Conservation (phyloP, 2,329 filamentous ascomycete species). For the Arthrobotrys sinensis region DNA sequence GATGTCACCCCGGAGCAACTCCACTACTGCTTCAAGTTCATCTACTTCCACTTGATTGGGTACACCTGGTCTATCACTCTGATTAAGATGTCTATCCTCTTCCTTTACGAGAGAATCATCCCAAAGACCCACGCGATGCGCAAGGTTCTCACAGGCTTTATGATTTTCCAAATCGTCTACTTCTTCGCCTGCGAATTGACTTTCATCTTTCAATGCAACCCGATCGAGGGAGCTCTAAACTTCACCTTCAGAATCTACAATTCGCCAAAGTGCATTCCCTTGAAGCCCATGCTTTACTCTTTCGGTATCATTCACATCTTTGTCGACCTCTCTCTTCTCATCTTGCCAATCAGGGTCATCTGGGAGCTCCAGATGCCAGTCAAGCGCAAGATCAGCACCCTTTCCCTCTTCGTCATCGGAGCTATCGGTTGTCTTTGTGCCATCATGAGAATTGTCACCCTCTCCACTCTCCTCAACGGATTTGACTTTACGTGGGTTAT, state of each 20-base stretch:
- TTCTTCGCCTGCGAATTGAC: slow-evolving; percentile 50
- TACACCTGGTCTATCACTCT: slow-evolving; percentile 57
- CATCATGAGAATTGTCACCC: slow-evolving; percentile 53
- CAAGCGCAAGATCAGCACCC: slow-evolving; percentile 53
- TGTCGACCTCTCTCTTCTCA: slow-evolving; percentile 45
- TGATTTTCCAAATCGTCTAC: slow-evolving; percentile 56
- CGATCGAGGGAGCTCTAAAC: slow-evolving; percentile 37
- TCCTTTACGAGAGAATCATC: slow-evolving; percentile 56
- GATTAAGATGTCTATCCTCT: slow-evolving; percentile 60
- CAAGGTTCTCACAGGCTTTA: slow-evolving; percentile 54
- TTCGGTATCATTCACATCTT: slow-evolving; percentile 60
- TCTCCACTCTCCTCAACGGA: slow-evolving; percentile 49
- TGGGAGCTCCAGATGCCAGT: slow-evolving; percentile 60
- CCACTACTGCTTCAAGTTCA: slow-evolving; percentile 53
- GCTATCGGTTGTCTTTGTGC: slow-evolving; percentile 55
- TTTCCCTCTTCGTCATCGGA: slow-evolving; percentile 55
- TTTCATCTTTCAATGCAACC: slow-evolving; percentile 58
- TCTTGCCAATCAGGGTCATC: slow-evolving; percentile 56
- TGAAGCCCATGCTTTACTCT: slow-evolving; percentile 56
- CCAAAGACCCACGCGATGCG: slow-evolving; percentile 56
- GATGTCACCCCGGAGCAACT: slow-evolving; percentile 53
- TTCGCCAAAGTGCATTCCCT: slow-evolving; percentile 44
- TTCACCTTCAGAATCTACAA: slow-evolving; percentile 33
- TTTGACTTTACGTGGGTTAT: slow-evolving; percentile 59
- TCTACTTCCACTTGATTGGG: slow-evolving; percentile 59